phyloP scores from a whole-genome alignment of 495 filamentous ascomycete genomes.

The Neurospora terricola region DNA sequence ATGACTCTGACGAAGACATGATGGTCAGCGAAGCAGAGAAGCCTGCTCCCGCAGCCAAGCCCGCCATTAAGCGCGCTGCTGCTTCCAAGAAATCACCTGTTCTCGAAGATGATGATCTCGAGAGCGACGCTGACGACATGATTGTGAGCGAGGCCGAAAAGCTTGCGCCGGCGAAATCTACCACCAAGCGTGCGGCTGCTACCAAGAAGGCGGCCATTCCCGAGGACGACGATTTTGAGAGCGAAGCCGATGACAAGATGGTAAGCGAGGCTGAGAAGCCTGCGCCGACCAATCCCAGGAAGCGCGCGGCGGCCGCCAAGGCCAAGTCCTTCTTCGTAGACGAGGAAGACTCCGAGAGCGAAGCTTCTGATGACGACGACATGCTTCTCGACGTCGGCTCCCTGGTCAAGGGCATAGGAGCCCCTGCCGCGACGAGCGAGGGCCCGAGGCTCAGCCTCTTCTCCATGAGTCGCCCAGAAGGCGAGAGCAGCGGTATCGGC shows the following conservation, averaged over 20 bases:
- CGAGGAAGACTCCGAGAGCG: constrained; percentile 31
- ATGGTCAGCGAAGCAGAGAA: neutral
- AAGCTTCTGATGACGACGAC: constrained; percentile 41
- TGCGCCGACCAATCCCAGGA: neutral
- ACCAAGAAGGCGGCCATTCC: neutral
- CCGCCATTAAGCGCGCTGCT: constrained; percentile 28
- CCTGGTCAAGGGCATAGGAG: constrained; percentile 84
- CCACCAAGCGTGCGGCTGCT: neutral
- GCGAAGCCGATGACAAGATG: neutral
- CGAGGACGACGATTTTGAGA: constrained; percentile 1
- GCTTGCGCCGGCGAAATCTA: neutral
- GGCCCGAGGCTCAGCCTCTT: constrained; percentile 56
- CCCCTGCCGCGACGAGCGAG: constrained; percentile 28
- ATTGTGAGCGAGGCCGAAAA: constrained; percentile 11
- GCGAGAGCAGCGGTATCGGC: constrained; percentile 15
- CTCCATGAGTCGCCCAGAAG: constrained; percentile 55
- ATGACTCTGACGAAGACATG: neutral
- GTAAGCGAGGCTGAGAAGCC: neutral
- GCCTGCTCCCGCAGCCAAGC: neutral
- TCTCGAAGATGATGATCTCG: constrained; percentile 26
- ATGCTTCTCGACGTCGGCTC: constrained; percentile 75
- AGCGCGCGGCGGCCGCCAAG: constrained; percentile 8
- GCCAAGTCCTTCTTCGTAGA: constrained; percentile 20
- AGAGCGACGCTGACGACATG: constrained; percentile 32
- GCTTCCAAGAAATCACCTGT: constrained; percentile 37